Evolutionary conservation across 352 stramenopile genomes (phyloP), one percentile per base, ranked within the genome.

Genomic region (Phytopythium ostracodes): DNA sequence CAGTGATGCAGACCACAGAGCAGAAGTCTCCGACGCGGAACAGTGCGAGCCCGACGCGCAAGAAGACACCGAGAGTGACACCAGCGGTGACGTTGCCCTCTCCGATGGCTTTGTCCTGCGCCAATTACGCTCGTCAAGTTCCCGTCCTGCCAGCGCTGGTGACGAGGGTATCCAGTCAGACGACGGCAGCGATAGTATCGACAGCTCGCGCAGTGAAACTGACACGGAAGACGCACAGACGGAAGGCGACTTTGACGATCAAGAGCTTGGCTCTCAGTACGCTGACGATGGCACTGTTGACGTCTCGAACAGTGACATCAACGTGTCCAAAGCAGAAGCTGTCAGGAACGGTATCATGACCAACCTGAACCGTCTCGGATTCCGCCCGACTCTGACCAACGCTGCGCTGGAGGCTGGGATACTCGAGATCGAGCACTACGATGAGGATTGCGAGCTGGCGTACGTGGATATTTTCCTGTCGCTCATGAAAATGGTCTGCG

Each of bases 381-480:
- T 91, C 61, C 56, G 70, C 5, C 68, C 88, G 22, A 61, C 66
- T 17, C 46, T 88, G 31, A 66, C 77, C 0, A 71, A 60, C 17
- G 60, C 71, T 17, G 81, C 79, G 49, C 69, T 92, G 0, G 81
- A 92, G 38, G 76, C 79, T 20, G 81, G 81, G 9, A 68, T 84
- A 33, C 66, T 76, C 8, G 79, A 92, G 51, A 86, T 91, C 43
- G 69, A 83, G 29, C 73, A 92, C 40, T 89, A 86, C 31, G 81
- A 89, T 43, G 76, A 68, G 0, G 79, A 92, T 56, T 89, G 79
- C 51, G 83, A 92, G 55, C 65, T 92, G 31, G 83, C 81, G 12
- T 91, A 92, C 60, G 77, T 87, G n/a, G 84, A 92, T 59, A 89
- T 92, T 46, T 92, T 92, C 62, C 76, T 91, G 59, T 83, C 72